Base-by-base conservation (phyloP, 2,329 filamentous ascomycete genomes). In the Penicillium sp. region DNA sequence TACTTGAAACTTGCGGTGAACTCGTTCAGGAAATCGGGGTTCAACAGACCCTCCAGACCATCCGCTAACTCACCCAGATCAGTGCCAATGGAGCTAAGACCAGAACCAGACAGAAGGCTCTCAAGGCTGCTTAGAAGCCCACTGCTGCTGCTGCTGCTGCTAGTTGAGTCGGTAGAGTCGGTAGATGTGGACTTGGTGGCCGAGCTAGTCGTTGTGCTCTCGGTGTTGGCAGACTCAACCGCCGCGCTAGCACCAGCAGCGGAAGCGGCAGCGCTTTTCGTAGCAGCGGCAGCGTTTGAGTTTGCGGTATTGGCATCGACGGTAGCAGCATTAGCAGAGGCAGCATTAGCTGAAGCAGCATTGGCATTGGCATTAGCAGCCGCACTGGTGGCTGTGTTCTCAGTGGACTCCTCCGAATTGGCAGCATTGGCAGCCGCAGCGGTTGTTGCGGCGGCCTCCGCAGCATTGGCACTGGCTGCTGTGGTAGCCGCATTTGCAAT, bases 1-100 rank as follows among this genome's bases (percentile, higher is more conserved):
- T 64, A 68, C 47, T 67, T 60, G 60, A 68, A 67, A 37, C 60
- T 67, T n/a, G 61, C 29, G 19, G 58, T 57, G 23, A 68, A 21
- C 26, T 65, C 50, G n/a, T 39, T 55, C 27, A 68, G 50, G 43
- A 68, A 52, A 51, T 52, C 50, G n/a, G 66, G 65, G 54, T 64
- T 50, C 4, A 67, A 58, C 27, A 68, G 54, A 53, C 53, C 52
- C 4, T 35, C 26, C 5, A 64, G 7, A 27, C 63, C 62, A 37
- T 60, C 44, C 10, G 61, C 53, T 3, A 64, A 37, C 1, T 50
- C 42, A 35, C 14, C 26, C 23, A 65, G 33, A 7, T 52, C 42
- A 16, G 19, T 25, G 10, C 51, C 50, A 31, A 52, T 44, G 35
- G 44, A 48, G 21, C 53, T 44, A 9, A 42, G 33, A 47, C 52